Evolutionary conservation across 2,329 filamentous ascomycete species (phyloP), one percentile per base, ranked within the genome.

Genomic region (Talaromyces islandicus): DNA sequence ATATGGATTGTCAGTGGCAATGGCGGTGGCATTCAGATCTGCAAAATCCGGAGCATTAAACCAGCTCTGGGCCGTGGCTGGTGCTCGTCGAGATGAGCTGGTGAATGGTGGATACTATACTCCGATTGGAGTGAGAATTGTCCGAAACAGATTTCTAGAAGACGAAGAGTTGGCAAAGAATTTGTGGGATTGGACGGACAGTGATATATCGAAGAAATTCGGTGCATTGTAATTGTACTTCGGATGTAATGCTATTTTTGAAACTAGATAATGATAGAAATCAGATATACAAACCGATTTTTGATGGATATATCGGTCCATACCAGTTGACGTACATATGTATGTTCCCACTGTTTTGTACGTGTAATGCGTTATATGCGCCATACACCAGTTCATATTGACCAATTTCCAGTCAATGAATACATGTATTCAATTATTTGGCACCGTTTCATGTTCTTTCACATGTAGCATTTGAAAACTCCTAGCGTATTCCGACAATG

Each of bases 121-220:
- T 7, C 75, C 77, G 0, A 68, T 78, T 60, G 77, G 74, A 9
- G 61, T 68, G 46, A 65, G 63, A 32, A 69, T 69, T n/a, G 67
- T 65, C 43, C 66, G 67, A 11, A 75, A 70, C 21, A 51, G 60
- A 50, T 70, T 70, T 59, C 68, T 71, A 2, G 65, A 65, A 10
- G 70, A 78, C 64, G 63, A 60, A 5, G 69, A 70, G 12, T 63
- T 76, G 58, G 74, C 68, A 1, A 66, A 64, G 53, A 66, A 62
- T 58, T 66, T 79, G 30, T 79, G 77, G 77, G 75, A 78, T 41
- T 80, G 77, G 77, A 76, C 76, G 6, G 76, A 79, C 60, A 38
- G 12, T 12, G 59, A 57, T 46, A 21, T 46, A 24, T 46, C 9
- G n/a, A 46, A 46, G 43, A 46, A 46, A 24, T 3, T 46, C 43